Evolutionary conservation across 805 yeast genomes (phyloP).

Genomic region (Hermanozyma aechmeae): DNA sequence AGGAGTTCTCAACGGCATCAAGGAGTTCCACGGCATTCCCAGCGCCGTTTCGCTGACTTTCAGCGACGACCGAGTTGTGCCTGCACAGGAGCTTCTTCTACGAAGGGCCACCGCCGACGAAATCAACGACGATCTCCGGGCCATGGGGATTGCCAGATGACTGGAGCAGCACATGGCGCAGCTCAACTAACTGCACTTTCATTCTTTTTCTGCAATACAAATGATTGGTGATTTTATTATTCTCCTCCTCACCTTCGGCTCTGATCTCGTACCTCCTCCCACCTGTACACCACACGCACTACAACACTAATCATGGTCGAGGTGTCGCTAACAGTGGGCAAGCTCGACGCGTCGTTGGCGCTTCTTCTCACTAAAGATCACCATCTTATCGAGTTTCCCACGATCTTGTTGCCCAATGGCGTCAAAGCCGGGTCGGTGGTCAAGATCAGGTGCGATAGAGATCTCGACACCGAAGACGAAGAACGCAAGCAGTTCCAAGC

Average conservation of each 20-base stretch:
- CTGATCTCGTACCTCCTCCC: too few relatives aligned
- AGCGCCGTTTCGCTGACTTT: constrained; percentile 49
- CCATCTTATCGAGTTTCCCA: constrained; percentile 94
- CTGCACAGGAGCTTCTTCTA: constrained; percentile 31
- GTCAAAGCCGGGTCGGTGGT: constrained; percentile 90
- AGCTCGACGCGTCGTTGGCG: constrained; percentile 91
- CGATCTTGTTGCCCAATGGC: constrained; percentile 81
- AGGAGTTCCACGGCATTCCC: constrained; percentile 68
- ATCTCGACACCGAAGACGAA: constrained; percentile 50
- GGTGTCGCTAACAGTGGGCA: constrained; percentile 90
- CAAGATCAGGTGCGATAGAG: constrained; percentile 75
- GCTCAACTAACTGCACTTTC: too few relatives aligned
- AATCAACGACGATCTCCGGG: constrained; percentile 59
- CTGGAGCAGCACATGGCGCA: too few relatives aligned
- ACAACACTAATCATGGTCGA: constrained; percentile 56
- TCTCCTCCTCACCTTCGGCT: too few relatives aligned
- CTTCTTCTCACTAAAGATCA: constrained; percentile 83
- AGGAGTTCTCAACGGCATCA: constrained; percentile 59
- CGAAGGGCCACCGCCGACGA: constrained; percentile 63
- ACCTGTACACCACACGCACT: too few relatives aligned
- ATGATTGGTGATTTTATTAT: too few relatives aligned
- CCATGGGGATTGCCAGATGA: constrained; percentile 61
- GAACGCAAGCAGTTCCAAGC: constrained; percentile 51
- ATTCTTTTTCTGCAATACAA: too few relatives aligned
- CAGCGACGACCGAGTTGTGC: constrained; percentile 13